Evolutionary conservation across 495 filamentous ascomycete species (phyloP), one percentile per base, ranked within the genome.

Genomic region (Talaromyces thailandensis): DNA sequence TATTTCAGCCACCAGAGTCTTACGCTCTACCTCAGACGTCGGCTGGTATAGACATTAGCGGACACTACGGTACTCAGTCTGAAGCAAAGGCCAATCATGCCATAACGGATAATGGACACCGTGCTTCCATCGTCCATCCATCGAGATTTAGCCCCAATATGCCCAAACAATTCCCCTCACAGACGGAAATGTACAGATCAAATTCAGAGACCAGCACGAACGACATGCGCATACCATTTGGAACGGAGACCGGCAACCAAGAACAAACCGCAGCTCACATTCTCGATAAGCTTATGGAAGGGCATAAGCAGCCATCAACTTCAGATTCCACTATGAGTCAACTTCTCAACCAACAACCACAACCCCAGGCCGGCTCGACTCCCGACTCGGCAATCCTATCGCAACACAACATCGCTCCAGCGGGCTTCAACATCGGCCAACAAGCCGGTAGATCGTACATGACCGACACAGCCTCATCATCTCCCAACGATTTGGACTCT

Each of bases 401-500:
- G 52, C 59, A 35, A 28, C 25, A 18, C 28, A 32, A 50, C 8
- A 14, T 40, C 43, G 59, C 18, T 26, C 35, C 59, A 25, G 40
- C 18, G 9, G 45, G 43, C 16, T 32, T 61, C 26, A 51, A 31
- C 26, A 31, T 61, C 18, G 25, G 45, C 59, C 59, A 61, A 23
- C 29, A 21, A 23, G 29, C 55, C 4, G 29, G n/a, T n/a, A 24
- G 43, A 48, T 25, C 59, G 6, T 52, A 61, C 59, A 61, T 51
- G 40, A 51, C 43, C 9, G 59, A 61, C 16, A 25, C 50, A 31
- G 45, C 59, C n/a, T 24, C 26, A 40, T 32, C 61, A 63, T 32
- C 45, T 62, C 21, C 62, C 0, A 65, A 74, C 23, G 81, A 84
- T 51, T 74, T 82, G 28, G 85, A 88, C 59, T 79, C 83, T 3